These are phyloP conservation scores for Suillus tomentosus DNA, from an alignment of 768 basidiomycete species.

Conservation along the genomic window DNA sequence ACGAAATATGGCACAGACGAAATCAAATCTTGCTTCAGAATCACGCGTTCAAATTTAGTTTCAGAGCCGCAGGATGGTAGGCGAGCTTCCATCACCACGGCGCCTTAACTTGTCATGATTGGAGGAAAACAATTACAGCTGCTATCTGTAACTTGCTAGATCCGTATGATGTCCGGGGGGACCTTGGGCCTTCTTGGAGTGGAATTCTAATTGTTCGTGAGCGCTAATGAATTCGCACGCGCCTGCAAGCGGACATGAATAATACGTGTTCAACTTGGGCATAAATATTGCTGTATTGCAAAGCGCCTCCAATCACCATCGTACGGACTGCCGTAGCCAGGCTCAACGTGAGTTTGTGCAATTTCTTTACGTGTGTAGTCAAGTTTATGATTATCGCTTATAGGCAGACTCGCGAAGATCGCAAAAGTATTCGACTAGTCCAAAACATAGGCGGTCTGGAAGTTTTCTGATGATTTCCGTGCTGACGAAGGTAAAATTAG, in stretches of 20 bases:
- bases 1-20: not conserved
- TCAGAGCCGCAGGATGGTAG: not conserved
- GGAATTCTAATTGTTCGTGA: too few relatives aligned
- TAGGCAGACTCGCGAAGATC: not conserved
- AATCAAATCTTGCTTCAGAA: too few relatives aligned
- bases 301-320: too few relatives aligned
- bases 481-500: conserved; percentile 35
- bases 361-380: not conserved
- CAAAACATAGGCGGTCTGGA: conserved; percentile 48
- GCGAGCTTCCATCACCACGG: too few relatives aligned
- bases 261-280: too few relatives aligned
- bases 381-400: not conserved
- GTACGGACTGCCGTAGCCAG: too few relatives aligned
- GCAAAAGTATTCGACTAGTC: not conserved
- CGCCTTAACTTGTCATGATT: not conserved
- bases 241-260: not conserved
- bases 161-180: not conserved
- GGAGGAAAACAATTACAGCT: not conserved
- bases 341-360: too few relatives aligned
- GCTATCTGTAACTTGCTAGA: not conserved
- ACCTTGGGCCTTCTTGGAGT: not conserved
- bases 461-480: conserved; percentile 67
- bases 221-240: not conserved
- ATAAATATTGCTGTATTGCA: too few relatives aligned
- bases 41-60: too few relatives aligned